Conservation (phyloP, 176 grass and related monocot species). For the Eleusine indica region DNA sequence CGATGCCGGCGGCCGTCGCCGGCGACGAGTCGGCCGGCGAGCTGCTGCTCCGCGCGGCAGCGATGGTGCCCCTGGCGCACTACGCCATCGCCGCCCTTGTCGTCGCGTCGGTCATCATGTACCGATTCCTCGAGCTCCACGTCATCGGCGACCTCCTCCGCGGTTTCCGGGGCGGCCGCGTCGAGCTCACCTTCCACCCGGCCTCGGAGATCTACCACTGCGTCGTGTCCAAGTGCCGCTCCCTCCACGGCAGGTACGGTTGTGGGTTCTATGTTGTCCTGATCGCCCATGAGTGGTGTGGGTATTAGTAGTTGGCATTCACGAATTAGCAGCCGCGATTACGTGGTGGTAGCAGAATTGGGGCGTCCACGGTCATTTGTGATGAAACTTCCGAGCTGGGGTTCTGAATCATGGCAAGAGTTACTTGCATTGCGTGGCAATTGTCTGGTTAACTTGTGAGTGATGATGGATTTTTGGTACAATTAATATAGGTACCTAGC, state of each 20-base stretch:
- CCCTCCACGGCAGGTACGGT: slow-evolving; percentile 78
- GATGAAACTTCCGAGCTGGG: not conserved
- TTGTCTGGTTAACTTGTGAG: not conserved
- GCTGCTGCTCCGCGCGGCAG: slow-evolving; percentile 63
- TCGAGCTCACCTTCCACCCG: slow-evolving; percentile 80
- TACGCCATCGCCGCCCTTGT: slow-evolving; percentile 56
- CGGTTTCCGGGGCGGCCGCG: slow-evolving; percentile 67
- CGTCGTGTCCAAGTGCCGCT: slow-evolving; percentile 74
- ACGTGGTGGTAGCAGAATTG: not conserved
- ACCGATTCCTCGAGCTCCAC: slow-evolving; percentile 92
- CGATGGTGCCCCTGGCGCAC: slow-evolving; percentile 41
- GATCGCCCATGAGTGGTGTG: not conserved
- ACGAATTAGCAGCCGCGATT: not conserved
- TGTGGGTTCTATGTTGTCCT: not conserved
- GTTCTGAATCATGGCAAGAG: not conserved
- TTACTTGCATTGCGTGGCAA: not conserved
- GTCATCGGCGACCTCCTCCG: slow-evolving; percentile 61
- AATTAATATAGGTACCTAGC: slow-evolving; percentile 67
- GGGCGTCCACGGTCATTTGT: not conserved
- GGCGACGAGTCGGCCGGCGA: slow-evolving; percentile 45
- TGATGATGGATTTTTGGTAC: slow-evolving; percentile 21
- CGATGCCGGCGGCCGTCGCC: slow-evolving; percentile 30
- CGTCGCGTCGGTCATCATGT: slow-evolving; percentile 43
- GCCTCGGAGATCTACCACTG: slow-evolving; percentile 81
- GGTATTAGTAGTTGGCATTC: not conserved